Evolutionary conservation across 1,284 basidiomycete species (phyloP), one percentile per base, ranked within the genome.

Genomic region (Ustilago loliicola): DNA sequence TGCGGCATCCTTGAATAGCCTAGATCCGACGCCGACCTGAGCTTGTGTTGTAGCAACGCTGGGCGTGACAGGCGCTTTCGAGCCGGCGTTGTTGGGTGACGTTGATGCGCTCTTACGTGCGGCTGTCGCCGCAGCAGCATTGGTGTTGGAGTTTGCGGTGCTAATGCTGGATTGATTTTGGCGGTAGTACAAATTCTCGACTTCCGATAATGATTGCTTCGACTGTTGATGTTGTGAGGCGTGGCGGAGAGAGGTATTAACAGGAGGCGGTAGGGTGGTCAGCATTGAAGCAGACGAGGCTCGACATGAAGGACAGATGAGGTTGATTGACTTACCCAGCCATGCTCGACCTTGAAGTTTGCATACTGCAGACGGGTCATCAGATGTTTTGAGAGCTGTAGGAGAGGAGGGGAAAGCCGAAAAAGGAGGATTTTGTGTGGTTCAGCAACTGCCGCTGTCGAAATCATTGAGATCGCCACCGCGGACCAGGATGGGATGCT

Each of bases 121-220:
- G 1, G 61, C 57, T 6, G 25, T 56, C 0, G 50, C 23, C 13
- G 58, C 58, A 21, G 63, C 61, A 15, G n/a, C 38, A 3, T 42
- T 48, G n/a, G 47, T 21, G 25, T 53, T 29, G 13, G 60, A 40
- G 30, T n/a, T 47, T 1, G 56, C 53, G 2, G 42, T 51, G 52
- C 64, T 61, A 19, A 38, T 45, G 45, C 54, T 59, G 30, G 62
- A 74, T 36, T 74, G 64, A 32, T 72, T 65, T 52, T 81, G 73
- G 2, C 79, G 79, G 53, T 85, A 85, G 61, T 82, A 85, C 17
- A 85, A 65, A 42, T 85, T 85, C 57, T 85, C 83, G n/a, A 85
- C 82, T 58, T 85, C 83, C n/a, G 81, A 79, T 8, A 83, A 63
- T 52, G 80, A 79, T 71, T 85, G 83, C 29, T 79, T 74, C n/a